Conservation (phyloP, 2,329 filamentous ascomycete genomes). For the Tolypocladium album region DNA sequence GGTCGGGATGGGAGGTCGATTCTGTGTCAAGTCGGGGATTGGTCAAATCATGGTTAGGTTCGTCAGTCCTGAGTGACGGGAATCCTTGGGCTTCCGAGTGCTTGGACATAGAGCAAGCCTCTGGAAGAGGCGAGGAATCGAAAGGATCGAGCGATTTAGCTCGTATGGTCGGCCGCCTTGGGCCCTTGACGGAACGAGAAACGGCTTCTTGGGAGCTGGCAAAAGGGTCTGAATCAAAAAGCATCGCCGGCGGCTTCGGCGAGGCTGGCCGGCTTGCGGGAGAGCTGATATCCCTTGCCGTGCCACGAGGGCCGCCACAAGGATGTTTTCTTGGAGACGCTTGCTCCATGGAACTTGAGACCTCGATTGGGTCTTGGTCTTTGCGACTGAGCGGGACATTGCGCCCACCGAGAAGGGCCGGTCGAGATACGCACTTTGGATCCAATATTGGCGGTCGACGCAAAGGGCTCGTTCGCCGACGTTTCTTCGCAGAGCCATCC, state of each 20-base stretch:
- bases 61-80: neutral
- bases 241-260: neutral
- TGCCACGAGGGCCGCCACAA: neutral
- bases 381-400: neutral
- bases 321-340: neutral
- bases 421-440: neutral
- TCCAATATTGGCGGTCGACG: neutral
- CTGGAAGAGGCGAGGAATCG: slow-evolving; percentile 3
- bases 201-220: slow-evolving; percentile 18
- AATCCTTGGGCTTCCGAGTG: neutral
- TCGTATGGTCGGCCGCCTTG: neutral
- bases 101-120: neutral
- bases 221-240: slow-evolving; percentile 20
- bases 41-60: neutral
- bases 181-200: neutral
- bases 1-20: neutral
- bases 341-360: slow-evolving; percentile 22
- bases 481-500: neutral
- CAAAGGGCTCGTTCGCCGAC: neutral
- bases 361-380: slow-evolving; percentile 20
- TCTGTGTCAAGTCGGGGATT: neutral
- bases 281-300: neutral
- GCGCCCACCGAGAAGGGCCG: neutral
- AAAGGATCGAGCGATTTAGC: slow-evolving; percentile 9
- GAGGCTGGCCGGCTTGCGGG: neutral